These are phyloP conservation scores for Rhizopogon roseolus DNA, from an alignment of 768 basidiomycete genomes.

Conservation along the genomic window DNA sequence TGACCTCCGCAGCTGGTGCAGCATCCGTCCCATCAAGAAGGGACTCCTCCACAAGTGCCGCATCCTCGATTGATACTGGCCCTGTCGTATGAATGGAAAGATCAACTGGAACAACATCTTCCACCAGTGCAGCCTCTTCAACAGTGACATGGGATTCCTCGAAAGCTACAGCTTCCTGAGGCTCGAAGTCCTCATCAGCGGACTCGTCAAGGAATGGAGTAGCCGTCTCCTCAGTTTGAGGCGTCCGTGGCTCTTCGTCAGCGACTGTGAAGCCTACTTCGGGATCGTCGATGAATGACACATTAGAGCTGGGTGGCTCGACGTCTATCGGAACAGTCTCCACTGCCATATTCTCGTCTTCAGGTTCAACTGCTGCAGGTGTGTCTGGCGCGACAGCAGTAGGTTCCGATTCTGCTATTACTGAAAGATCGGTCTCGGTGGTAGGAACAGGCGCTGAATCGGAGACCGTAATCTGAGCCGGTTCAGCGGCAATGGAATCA, in stretches of 20 bases:
- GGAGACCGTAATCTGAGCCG: not conserved
- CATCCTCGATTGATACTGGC: not conserved
- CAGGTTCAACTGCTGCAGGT: not conserved
- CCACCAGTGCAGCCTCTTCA: not conserved
- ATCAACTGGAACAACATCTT: not conserved
- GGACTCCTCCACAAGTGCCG: not conserved
- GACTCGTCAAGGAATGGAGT: not conserved
- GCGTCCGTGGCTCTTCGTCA: not conserved
- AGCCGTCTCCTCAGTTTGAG: not conserved
- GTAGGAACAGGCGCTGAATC: not conserved
- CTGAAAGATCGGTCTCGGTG: not conserved
- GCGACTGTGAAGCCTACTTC: not conserved
- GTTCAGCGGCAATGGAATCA: not conserved
- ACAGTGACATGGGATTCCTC: not conserved
- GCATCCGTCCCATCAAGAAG: too few species aligned
- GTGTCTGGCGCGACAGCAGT: not conserved
- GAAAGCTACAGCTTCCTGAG: not conserved
- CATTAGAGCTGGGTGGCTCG: slow-evolving; percentile 2
- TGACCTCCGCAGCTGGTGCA: not conserved
- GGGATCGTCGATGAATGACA: slow-evolving; percentile 1
- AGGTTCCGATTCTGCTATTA: not conserved
- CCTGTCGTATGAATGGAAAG: not conserved
- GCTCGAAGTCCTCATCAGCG: not conserved
- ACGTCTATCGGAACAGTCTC: slow-evolving; percentile 1
- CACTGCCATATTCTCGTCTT: not conserved